Evolutionary conservation across 139 green algal species (phyloP), one percentile per base, ranked within the genome.

Genomic region (Diplosphaera chodatii): DNA sequence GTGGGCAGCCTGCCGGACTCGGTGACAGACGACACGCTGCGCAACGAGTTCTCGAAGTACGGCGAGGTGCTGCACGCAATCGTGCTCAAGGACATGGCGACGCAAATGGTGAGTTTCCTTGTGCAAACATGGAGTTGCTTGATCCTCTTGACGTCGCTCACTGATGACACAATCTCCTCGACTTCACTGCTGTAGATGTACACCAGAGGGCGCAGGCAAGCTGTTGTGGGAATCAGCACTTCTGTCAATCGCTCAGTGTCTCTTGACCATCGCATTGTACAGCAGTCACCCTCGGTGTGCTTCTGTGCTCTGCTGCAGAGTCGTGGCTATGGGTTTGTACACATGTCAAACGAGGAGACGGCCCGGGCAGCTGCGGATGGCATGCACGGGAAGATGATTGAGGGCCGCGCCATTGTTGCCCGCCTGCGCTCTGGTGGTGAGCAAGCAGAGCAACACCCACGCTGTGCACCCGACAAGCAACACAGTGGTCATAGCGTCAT

Each of bases 311-410:
- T n/a, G 28, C 32, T 56, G 8, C 28, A 67, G 63, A 77, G 68
- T 37, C 75, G 87, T 22, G 87, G 89, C 66, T 98, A 92, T 76
- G 93, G 91, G 20, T 98, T 98, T 71, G 85, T 97, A 16, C 89
- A 96, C 75, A 91, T 94, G 75, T 80, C 83, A 23, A 86, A 91
- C 67, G 69, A 80, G 1, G 66, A 71, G 48, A 70, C 81, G n/a
- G 90, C 92, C 3, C 31, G 63, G 18, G 40, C 76, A 10, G 87
- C 87, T 2, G 66, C 69, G 21, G 66, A 84, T 22, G 83, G 70
- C 30, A 81, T 84, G 70, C 64, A 81, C 34, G 80, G 74, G 16
- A 73, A 73, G 33, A 40, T 78, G 56, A 69, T 86, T 23, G 74
- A 82, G 0, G 78, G 70, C 2, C 76, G 67, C 21, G 28, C 67